Evolutionary conservation across 352 stramenopile species (phyloP).

Genomic region (Globisporangium irregulare): DNA sequence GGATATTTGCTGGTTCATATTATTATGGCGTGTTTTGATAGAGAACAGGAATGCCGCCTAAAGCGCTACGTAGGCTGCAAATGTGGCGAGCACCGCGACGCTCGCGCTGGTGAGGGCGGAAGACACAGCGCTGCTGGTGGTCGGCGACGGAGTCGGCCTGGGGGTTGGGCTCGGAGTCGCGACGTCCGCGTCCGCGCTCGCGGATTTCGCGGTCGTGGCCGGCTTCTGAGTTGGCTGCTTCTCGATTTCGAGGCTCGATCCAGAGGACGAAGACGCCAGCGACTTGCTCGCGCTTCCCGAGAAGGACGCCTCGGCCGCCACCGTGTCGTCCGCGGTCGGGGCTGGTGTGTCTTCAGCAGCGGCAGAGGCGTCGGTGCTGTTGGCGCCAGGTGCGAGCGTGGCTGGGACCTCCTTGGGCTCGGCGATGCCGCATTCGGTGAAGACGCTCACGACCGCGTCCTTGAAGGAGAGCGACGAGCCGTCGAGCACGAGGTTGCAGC

Average conservation of each 20-base stretch:
- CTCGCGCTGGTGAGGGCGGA: constrained; percentile 1
- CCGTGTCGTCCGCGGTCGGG: background rate
- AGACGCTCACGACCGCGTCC: constrained; percentile 26
- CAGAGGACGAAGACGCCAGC: background rate
- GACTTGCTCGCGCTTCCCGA: constrained; percentile 2
- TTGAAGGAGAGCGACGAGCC: constrained; percentile 28
- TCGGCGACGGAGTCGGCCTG: background rate
- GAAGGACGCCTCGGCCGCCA: constrained; percentile 2
- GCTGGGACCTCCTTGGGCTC: constrained; percentile 16
- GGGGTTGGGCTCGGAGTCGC: background rate
- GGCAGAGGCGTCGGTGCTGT: constrained; percentile 6
- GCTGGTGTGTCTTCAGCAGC: background rate
- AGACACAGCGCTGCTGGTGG: background rate
- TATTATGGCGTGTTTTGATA: background rate
- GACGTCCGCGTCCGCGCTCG: background rate
- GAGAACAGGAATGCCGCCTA: background rate
- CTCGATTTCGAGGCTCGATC: constrained; percentile 7
- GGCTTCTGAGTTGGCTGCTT: background rate
- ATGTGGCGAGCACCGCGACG: background rate
- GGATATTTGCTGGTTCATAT: constrained; percentile 31
- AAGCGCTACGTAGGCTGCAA: constrained; percentile 3
- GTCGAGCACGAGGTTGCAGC: constrained; percentile 29
- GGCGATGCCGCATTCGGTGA: constrained; percentile 21
- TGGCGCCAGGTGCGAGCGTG: constrained; percentile 8
- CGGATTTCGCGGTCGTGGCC: background rate